phyloP scores from a whole-genome alignment of 306 rosid species.

The Delonix regia region DNA sequence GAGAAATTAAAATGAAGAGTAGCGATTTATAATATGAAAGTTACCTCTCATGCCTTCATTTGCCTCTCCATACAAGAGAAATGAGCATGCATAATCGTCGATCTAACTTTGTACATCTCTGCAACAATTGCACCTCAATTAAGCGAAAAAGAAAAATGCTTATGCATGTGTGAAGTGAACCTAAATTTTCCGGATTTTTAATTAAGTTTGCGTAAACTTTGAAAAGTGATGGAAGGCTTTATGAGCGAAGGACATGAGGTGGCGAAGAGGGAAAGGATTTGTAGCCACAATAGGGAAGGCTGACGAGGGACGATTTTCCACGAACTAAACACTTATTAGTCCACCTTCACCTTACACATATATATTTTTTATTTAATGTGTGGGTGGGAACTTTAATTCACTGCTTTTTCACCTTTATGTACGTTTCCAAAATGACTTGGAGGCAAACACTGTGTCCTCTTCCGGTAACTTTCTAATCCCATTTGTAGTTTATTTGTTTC shows the following conservation, averaged over 20 bases:
- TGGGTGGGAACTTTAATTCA: slow-evolving; percentile 32
- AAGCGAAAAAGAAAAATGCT: not conserved
- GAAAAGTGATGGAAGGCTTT: slow-evolving; percentile 11
- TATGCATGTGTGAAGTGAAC: not conserved
- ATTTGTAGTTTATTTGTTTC: slow-evolving; percentile 37
- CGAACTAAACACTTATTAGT: slow-evolving; percentile 37
- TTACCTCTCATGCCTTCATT: not conserved
- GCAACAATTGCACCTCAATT: not conserved
- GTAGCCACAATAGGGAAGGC: slow-evolving; percentile 20
- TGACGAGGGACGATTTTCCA: slow-evolving; percentile 22
- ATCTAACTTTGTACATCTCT: not conserved
- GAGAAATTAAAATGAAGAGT: not conserved
- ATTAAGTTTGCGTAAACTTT: not conserved
- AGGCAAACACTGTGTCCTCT: not conserved
- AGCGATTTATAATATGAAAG: not conserved
- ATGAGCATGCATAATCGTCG: not conserved
- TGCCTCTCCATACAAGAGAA: not conserved
- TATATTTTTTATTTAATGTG: not conserved
- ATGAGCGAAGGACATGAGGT: slow-evolving; percentile 27
- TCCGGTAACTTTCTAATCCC: slow-evolving; percentile 46
- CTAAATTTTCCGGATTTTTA: not conserved
- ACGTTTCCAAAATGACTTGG: slow-evolving; percentile 48
- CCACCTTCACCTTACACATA: slow-evolving; percentile 31
- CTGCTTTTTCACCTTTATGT: slow-evolving; percentile 37
- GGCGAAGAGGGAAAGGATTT: slow-evolving; percentile 26